A percentile compares a stretch with the other conserved stretches of the same genome.
Evolutionary conservation across 225 moss, liverwort and hornwort species (phyloP).

Genomic region (Neckera pumila): DNA sequence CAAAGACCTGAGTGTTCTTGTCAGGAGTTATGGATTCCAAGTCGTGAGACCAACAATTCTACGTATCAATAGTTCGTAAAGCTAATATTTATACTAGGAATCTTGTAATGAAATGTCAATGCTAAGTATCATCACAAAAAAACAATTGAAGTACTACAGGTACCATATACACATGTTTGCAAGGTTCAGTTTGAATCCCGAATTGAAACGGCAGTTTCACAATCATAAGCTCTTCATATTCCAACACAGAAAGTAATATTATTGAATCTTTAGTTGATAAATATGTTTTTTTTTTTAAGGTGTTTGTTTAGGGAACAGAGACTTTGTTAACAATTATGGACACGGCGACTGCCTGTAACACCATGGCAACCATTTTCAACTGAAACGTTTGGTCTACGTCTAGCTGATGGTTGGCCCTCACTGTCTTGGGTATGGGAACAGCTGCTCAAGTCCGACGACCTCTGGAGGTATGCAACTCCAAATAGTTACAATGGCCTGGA

Average conservation of each 20-base stretch:
- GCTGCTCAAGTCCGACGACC: conserved; percentile 70
- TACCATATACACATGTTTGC: no score
- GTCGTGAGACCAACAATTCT: background rate
- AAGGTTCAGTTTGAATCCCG: background rate
- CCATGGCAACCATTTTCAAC: background rate
- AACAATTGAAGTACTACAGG: background rate
- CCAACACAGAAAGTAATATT: background rate
- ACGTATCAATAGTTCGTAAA: background rate
- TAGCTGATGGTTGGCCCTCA: background rate
- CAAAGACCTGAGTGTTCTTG: background rate
- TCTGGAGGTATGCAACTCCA: conserved; percentile 66
- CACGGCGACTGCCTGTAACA: background rate
- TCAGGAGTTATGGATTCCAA: background rate
- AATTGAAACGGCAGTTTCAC: background rate
- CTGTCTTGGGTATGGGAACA: conserved; percentile 5
- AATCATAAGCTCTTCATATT: background rate
- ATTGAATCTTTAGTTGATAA: background rate
- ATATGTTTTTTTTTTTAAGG: background rate
- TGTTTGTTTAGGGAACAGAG: background rate
- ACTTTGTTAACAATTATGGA: background rate
- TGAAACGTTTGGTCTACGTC: no score
- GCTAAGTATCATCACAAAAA: background rate
- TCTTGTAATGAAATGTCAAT: background rate
- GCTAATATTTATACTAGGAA: background rate
- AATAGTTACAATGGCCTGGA: conserved; percentile 74